Conservation (phyloP, 2,329 filamentous ascomycete species). For the Diaporthe citriasiana region DNA sequence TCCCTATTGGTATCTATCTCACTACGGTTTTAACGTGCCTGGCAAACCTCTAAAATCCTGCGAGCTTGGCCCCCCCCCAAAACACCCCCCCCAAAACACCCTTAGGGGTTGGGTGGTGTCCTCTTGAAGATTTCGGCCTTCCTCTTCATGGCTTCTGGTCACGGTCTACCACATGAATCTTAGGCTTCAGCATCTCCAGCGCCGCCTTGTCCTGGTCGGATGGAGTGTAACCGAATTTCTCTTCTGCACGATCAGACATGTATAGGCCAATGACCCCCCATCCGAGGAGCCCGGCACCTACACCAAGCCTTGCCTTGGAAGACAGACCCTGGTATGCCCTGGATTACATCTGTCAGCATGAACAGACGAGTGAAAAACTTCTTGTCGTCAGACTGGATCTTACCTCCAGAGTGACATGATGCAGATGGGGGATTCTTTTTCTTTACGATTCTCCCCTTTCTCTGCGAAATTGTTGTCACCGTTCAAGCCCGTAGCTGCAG, state of each 20-base stretch:
- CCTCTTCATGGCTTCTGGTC: constrained; percentile 47
- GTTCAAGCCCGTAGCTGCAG: not conserved
- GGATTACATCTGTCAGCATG: constrained; percentile 10
- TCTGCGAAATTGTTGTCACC: not conserved
- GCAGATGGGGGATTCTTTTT: not conserved
- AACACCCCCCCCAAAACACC: too few relatives aligned
- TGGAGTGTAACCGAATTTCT: constrained; percentile 79
- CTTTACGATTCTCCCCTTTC: too few relatives aligned
- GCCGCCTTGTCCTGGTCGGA: constrained; percentile 80
- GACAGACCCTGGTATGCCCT: constrained; percentile 81
- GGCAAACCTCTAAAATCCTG: not conserved
- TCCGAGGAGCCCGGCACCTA: constrained; percentile 81
- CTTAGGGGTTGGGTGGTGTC: not conserved
- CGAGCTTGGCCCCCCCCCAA: too few relatives aligned
- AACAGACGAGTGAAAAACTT: not conserved
- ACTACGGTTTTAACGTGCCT: not conserved
- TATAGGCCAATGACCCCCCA: constrained; percentile 84
- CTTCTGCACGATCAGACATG: constrained; percentile 79
- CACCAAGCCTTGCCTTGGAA: constrained; percentile 76
- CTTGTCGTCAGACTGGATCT: not conserved
- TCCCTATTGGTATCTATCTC: not conserved
- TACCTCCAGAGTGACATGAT: constrained; percentile 41
- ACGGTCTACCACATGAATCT: constrained; percentile 72
- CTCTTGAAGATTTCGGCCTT: not conserved
- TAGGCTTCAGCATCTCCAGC: constrained; percentile 73